phyloP scores from a whole-genome alignment of 1,139 yeast species.

The Fermentozyma sake region DNA sequence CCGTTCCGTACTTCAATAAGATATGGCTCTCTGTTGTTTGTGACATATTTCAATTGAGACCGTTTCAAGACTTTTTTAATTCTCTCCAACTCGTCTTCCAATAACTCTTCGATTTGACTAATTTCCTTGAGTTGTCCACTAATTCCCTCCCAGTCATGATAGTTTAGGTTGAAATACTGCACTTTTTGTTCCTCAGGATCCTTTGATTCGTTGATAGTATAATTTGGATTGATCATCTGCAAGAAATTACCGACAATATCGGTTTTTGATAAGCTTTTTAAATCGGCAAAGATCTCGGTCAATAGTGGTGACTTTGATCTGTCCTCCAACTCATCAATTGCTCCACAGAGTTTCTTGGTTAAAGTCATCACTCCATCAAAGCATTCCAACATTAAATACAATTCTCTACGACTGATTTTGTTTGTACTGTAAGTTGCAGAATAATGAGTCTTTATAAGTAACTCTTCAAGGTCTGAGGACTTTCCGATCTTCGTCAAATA shows the following conservation, averaged over 20 bases:
- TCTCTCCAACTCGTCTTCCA: constrained; percentile 47
- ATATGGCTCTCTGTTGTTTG: constrained; percentile 61
- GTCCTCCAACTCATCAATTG: constrained; percentile 8
- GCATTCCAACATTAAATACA: constrained; percentile 53
- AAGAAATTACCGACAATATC: constrained; percentile 31
- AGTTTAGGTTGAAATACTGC: constrained; percentile 49
- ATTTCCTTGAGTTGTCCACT: constrained; percentile 38
- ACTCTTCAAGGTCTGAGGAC: constrained; percentile 57
- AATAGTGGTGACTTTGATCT: constrained; percentile 23
- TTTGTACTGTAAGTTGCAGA: constrained; percentile 30
- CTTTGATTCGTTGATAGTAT: constrained; percentile 49
- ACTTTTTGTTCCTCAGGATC: constrained; percentile 41
- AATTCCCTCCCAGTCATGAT: constrained; percentile 39
- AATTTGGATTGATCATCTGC: constrained; percentile 51
- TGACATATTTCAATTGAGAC: constrained; percentile 53
- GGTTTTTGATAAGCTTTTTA: constrained; percentile 12
- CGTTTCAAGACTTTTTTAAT: constrained; percentile 48
- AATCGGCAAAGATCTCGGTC: constrained; percentile 17
- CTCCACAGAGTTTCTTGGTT: constrained; percentile 22
- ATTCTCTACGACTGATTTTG: constrained; percentile 60
- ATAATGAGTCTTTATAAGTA: constrained; percentile 66
- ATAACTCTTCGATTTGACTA: constrained; percentile 34
- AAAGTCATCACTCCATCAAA: constrained; percentile 36
- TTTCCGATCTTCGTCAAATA: constrained; percentile 33
- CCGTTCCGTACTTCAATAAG: constrained; percentile 69